Evolutionary conservation across 2,329 filamentous ascomycete genomes (phyloP), one percentile per base, ranked within the genome.

Genomic region (Lasiodiplodia sp.): DNA sequence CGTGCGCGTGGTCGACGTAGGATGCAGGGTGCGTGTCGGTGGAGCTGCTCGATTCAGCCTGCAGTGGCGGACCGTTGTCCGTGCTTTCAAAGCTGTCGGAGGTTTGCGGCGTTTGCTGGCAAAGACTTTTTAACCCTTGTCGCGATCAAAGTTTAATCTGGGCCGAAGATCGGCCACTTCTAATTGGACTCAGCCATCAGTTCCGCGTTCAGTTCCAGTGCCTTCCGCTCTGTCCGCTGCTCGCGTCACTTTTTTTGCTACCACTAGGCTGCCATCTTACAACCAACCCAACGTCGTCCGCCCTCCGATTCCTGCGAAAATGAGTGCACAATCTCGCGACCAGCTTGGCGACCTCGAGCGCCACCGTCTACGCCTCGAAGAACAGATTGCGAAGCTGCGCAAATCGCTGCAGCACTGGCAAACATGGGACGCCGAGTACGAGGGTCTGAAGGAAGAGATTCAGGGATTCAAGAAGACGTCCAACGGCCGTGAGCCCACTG

Each of bases 381-480:
- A 89, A 47, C 93, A 91, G 72, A 87, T 97, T 57, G 82, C 85
- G 62, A 89, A 93, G 77, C 87, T 98, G 23, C 88, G 88, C 67
- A 88, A 91, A 75, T 90, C 92, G 7, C 85, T 98, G 66, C 89
- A 90, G 71, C 91, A 97, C 82, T 99, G 95, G 95, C 91, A 92
- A 72, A 90, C 90, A 67, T 96, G 92, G 88, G 94, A 97, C 78
- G 89, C 92, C 58, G 95, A 98, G 78, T 98, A 98, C 79, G 93
- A 97, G 77, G 88, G 90, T 28, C 85, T 98, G 70, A 94, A 92
- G 77, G 93, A 96, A 77, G 93, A 96, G 75, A 87, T 98, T 37
- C 81, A 88, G 65, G 83, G 82, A 4, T 77, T 90, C 31, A 78
- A 84, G 52, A 44, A 78, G 31, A 52, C 55, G 14, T 44, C 28